These are phyloP conservation scores for Pseudocercospora crystallina DNA, from an alignment of 2,329 filamentous ascomycete genomes.

Conservation along the genomic window DNA sequence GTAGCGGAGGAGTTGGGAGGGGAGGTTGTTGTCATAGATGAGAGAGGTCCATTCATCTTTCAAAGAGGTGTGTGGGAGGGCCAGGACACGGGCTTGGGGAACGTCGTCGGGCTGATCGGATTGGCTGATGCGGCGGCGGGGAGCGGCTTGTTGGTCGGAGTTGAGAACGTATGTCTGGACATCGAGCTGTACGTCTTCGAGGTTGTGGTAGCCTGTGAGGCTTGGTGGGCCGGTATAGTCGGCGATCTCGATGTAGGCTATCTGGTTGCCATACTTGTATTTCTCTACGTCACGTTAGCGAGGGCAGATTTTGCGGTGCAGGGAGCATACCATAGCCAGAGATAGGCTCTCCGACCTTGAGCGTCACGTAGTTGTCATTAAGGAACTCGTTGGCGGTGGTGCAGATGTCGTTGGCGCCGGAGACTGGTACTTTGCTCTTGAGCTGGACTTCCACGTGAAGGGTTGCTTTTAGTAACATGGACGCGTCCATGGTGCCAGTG, in stretches of 20 bases:
- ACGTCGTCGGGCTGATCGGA: conserved; percentile 28
- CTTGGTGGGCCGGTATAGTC: conserved; percentile 39
- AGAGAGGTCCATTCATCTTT: conserved; percentile 49
- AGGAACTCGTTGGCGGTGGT: conserved; percentile 39
- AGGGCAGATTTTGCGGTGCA: conserved; percentile 9
- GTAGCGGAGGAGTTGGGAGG: conserved; percentile 41
- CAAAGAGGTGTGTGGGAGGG: conserved; percentile 41
- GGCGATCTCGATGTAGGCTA: conserved; percentile 40
- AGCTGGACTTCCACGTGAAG: conserved; percentile 43
- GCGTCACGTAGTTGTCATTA: conserved; percentile 6
- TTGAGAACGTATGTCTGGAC: conserved; percentile 45
- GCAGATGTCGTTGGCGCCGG: conserved; percentile 2
- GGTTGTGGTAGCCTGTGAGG: conserved; percentile 24
- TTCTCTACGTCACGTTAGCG: conserved; percentile 14
- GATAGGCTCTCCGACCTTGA: conserved; percentile 19
- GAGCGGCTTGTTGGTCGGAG: conserved; percentile 26
- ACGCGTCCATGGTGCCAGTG: conserved; percentile 13
- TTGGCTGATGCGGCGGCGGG: conserved; percentile 25
- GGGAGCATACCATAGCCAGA: conserved; percentile 2
- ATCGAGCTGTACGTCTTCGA: conserved; percentile 41
- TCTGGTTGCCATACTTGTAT: conserved; percentile 28
- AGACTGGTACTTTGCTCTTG: conserved; percentile 23
- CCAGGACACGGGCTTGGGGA: conserved; percentile 35
- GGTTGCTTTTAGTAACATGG: conserved; percentile 31
- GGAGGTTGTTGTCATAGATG: conserved; percentile 45